phyloP scores from a whole-genome alignment of 2,329 filamentous ascomycete species.

The Beauveria medogensis region DNA sequence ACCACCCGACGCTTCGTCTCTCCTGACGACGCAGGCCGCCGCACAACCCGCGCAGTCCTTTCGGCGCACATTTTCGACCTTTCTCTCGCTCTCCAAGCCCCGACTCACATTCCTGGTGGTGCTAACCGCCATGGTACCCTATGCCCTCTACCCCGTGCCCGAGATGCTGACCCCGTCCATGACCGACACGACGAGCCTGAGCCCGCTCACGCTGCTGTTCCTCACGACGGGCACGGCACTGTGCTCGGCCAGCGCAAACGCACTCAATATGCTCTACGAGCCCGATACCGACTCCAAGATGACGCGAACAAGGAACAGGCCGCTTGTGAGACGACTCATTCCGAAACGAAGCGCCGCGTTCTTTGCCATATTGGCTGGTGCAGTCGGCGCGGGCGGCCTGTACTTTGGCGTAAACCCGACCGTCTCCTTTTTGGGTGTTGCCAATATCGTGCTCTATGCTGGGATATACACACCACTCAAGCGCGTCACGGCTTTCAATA shows the following conservation, averaged over 20 bases:
- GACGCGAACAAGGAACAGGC: slow-evolving; percentile 85
- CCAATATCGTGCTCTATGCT: slow-evolving; percentile 85
- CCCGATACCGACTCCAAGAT: slow-evolving; percentile 84
- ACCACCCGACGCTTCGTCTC: slow-evolving; percentile 45
- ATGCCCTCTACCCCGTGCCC: slow-evolving; percentile 87
- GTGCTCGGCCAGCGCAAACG: slow-evolving; percentile 84
- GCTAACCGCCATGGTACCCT: slow-evolving; percentile 81
- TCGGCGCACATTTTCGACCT: slow-evolving; percentile 65
- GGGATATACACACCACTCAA: slow-evolving; percentile 92
- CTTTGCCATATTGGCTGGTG: slow-evolving; percentile 70
- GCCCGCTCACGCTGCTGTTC: slow-evolving; percentile 84
- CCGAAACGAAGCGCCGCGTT: slow-evolving; percentile 60
- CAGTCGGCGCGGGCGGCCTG: slow-evolving; percentile 61
- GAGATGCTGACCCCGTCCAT: slow-evolving; percentile 66
- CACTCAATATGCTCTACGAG: slow-evolving; percentile 97
- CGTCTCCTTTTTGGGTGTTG: slow-evolving; percentile 72
- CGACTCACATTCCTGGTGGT: slow-evolving; percentile 87
- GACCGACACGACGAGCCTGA: slow-evolving; percentile 68
- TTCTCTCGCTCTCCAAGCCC: slow-evolving; percentile 90
- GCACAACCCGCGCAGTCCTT: slow-evolving; percentile 42
- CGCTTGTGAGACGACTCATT: slow-evolving; percentile 75
- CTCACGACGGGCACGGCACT: slow-evolving; percentile 83
- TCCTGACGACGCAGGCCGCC: slow-evolving; percentile 44
- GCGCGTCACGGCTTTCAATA: slow-evolving; percentile 77
- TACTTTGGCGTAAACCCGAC: slow-evolving; percentile 93